These are phyloP conservation scores for Trichophyton simii DNA, from an alignment of 2,329 filamentous ascomycete genomes.

Conservation along the genomic window DNA sequence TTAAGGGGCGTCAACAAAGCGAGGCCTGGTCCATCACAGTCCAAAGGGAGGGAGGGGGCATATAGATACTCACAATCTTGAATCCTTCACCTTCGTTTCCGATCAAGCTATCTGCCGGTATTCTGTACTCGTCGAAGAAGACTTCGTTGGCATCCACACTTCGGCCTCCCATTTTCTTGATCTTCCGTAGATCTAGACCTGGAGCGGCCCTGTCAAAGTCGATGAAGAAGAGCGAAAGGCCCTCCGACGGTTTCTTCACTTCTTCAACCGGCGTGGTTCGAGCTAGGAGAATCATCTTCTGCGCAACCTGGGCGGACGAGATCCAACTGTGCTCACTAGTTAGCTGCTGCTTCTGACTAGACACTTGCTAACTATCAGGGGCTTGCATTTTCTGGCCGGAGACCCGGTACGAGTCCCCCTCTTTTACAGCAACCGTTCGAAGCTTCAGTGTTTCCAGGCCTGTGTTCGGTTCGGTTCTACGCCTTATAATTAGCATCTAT, in stretches of 20 bases:
- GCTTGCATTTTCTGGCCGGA: slow-evolving; percentile 61
- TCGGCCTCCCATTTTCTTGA: slow-evolving; percentile 75
- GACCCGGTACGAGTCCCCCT: slow-evolving; percentile 51
- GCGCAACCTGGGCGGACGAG: slow-evolving; percentile 67
- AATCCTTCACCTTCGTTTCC: slow-evolving; percentile 66
- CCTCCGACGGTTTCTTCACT: slow-evolving; percentile 57
- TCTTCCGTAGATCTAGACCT: slow-evolving; percentile 54
- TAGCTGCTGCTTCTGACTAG: neutral
- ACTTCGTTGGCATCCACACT: slow-evolving; percentile 78
- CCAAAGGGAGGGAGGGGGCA: neutral
- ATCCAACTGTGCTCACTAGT: slow-evolving; percentile 48
- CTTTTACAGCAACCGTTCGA: slow-evolving; percentile 50
- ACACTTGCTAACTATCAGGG: neutral
- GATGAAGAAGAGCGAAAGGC: slow-evolving; percentile 69
- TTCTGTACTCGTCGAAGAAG: slow-evolving; percentile 67
- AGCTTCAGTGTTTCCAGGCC: slow-evolving; percentile 66
- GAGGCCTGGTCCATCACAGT: neutral
- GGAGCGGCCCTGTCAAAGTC: slow-evolving; percentile 52
- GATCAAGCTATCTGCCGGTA: slow-evolving; percentile 53
- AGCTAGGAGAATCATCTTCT: slow-evolving; percentile 71
- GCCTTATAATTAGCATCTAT: slow-evolving; percentile 54
- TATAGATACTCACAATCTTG: slow-evolving; percentile 42
- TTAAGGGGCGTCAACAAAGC: neutral
- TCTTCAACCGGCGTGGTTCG: slow-evolving; percentile 59
- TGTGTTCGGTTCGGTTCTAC: slow-evolving; percentile 60